These are phyloP conservation scores for Candida railenensis DNA, from an alignment of 805 yeast genomes.

Conservation along the genomic window DNA sequence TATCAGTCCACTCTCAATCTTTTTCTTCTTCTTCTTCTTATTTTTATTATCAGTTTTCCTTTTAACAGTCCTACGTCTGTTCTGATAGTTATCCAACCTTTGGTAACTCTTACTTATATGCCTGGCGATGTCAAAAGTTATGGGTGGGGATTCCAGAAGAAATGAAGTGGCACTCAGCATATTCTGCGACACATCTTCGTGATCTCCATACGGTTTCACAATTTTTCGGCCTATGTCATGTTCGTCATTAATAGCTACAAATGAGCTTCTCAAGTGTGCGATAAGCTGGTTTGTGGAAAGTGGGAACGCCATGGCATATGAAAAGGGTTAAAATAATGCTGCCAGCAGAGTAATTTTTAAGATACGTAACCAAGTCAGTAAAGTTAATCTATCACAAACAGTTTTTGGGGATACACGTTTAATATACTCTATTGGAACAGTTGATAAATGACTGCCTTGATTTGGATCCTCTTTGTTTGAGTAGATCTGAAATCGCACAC, in stretches of 20 bases:
- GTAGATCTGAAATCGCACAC: too few species aligned
- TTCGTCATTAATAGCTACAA: constrained; percentile 20
- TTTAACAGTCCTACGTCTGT: too few species aligned
- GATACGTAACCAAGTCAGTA: background rate
- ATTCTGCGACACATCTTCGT: constrained; percentile 6
- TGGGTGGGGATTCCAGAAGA: constrained; percentile 31
- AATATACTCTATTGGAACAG: too few species aligned
- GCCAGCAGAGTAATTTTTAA: background rate
- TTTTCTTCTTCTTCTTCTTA: background rate
- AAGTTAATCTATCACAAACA: background rate
- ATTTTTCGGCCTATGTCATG: constrained; percentile 19
- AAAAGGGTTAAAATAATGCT: background rate
- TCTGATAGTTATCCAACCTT: background rate
- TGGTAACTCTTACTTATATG: constrained; percentile 17
- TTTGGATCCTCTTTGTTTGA: too few species aligned
- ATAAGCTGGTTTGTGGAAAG: constrained; percentile 29
- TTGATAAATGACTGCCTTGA: too few species aligned
- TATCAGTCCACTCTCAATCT: too few species aligned
- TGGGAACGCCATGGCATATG: constrained; percentile 35
- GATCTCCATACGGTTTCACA: constrained; percentile 14
- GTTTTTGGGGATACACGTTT: too few species aligned
- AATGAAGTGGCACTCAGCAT: constrained; percentile 2
- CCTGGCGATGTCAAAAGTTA: constrained; percentile 24
- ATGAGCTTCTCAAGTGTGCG: constrained; percentile 27
- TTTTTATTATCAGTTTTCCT: background rate